Base-by-base conservation (phyloP, 345 rosid genomes). In the Raphanus raphanistrum region DNA sequence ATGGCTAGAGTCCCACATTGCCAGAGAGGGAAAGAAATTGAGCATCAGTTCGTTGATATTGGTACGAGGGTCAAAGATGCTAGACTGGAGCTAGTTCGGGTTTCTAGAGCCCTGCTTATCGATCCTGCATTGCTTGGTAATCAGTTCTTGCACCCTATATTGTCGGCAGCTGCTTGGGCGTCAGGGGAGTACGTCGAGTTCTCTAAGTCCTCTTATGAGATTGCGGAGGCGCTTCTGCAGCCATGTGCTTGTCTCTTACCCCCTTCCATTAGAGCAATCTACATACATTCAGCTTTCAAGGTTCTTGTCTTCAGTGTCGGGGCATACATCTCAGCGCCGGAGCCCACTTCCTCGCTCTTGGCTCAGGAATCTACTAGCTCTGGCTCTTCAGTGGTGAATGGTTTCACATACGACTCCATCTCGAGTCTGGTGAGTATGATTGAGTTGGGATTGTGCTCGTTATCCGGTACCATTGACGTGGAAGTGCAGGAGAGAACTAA, bases 121-220 rank as follows among this genome's bases (percentile, higher is more conserved):
- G 99, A 95, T 86, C 99, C 99, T 72, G 98, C 99, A 28, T 87
- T 95, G 79, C 97, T 95, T 73, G 97, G 97, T 31, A 90, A 91
- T 78, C 87, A 84, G 48, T 91, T 80, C 84, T 78, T 93, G 90
- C 89, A 89, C 73, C 84, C 88, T 15, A 83, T 93, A 74, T 79
- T 93, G 80, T 91, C 91, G 10, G 97, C 98, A 72, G 93, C 98
- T 79, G 94, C 99, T 61, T 95, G 99, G 98, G 84, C 87, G 5
- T 90, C 90, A 8, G 99, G 98, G 50, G 98, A 93, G 64, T 95
- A 89, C 77, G 88, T 91, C 68, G 88, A 90, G 78, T 90, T 86
- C 73, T 87, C 85, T 17, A 89, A 83, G 73, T 83, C 80, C 54
- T 89, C 93, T 35, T 76, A 84, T 77, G 99, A 95, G 80, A 85